A percentile compares a stretch with the other conserved stretches of the same genome.
Conservation (phyloP, 2,329 filamentous ascomycete species). For the Phaeosphaeriaceae sp. region DNA sequence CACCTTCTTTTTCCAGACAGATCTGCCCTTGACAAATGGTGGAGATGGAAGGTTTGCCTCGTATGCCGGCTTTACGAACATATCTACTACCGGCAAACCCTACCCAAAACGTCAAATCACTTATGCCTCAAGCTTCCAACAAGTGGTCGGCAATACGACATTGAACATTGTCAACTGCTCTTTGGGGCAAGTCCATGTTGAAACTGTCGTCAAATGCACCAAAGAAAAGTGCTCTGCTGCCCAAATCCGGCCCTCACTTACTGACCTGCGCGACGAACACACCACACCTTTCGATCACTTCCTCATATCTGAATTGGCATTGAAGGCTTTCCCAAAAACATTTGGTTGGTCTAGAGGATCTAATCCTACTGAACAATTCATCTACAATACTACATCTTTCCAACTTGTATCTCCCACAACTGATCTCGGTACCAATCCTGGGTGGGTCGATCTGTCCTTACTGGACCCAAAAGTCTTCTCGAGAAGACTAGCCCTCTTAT, state of each 20-base stretch:
- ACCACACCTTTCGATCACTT: conserved; percentile 30
- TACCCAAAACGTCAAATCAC: conserved; percentile 4
- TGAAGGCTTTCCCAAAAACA: conserved; percentile 20
- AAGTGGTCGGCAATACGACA: not conserved
- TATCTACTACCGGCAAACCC: not conserved
- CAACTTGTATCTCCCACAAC: conserved; percentile 24
- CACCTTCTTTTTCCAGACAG: conserved; percentile 6
- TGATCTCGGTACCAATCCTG: not conserved
- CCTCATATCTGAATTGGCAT: conserved; percentile 6
- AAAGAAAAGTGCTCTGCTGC: conserved; percentile 14
- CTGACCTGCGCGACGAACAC: conserved; percentile 15
- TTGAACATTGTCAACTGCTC: conserved; percentile 28
- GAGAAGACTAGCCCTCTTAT: conserved; percentile 18
- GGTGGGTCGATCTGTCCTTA: conserved; percentile 19
- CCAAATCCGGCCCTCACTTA: conserved; percentile 23
- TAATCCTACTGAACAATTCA: conserved; percentile 31
- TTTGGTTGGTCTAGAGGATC: conserved; percentile 17
- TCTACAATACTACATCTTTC: conserved; percentile 26
- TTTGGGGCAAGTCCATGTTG: conserved; percentile 28
- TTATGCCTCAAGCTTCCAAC: conserved; percentile 3
- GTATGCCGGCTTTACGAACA: conserved; percentile 3
- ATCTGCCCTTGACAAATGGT: not conserved
- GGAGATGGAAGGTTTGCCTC: not conserved
- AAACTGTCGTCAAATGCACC: conserved; percentile 26
- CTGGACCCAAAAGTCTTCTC: conserved; percentile 26